These are phyloP conservation scores for Brassica rapa DNA, from an alignment of 345 rosid genomes.

Conservation along the genomic window DNA sequence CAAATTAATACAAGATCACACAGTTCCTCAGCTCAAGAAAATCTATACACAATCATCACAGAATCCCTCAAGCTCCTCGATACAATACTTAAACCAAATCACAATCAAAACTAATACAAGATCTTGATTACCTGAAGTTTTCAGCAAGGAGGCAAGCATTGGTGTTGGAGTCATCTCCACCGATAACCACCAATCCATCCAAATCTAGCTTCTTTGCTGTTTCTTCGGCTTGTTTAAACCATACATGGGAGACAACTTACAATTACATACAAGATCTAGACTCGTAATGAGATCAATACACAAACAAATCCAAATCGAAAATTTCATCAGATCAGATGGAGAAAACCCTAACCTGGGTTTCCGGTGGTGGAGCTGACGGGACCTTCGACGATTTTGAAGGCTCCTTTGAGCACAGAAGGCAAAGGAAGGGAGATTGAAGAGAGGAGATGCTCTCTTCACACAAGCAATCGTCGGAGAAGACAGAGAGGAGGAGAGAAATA, in stretches of 20 bases:
- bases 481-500: too few species aligned
- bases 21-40: too few species aligned
- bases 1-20: too few species aligned
- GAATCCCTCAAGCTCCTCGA: too few species aligned
- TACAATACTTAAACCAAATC: too few species aligned
- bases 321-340: conserved; percentile 1
- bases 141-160: conserved; percentile 99
- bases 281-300: not conserved
- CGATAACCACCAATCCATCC: conserved; percentile 93
- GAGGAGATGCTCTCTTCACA: too few species aligned
- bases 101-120: too few species aligned
- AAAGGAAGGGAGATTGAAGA: conserved; percentile 51
- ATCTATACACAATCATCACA: too few species aligned
- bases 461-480: too few species aligned
- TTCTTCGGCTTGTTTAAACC: conserved; percentile 99
- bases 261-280: conserved; percentile 31
- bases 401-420: conserved; percentile 69
- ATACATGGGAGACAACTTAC: conserved; percentile 31
- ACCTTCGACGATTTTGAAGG: conserved; percentile 45
- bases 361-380: conserved; percentile 92
- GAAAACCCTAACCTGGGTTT: conserved; percentile 58
- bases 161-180: conserved; percentile 99
- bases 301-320: not conserved
- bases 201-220: conserved; percentile 80
- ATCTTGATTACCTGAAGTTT: conserved; percentile 65